Conservation (phyloP, 2,329 filamentous ascomycete genomes). For the Tolypocladium amazonense region DNA sequence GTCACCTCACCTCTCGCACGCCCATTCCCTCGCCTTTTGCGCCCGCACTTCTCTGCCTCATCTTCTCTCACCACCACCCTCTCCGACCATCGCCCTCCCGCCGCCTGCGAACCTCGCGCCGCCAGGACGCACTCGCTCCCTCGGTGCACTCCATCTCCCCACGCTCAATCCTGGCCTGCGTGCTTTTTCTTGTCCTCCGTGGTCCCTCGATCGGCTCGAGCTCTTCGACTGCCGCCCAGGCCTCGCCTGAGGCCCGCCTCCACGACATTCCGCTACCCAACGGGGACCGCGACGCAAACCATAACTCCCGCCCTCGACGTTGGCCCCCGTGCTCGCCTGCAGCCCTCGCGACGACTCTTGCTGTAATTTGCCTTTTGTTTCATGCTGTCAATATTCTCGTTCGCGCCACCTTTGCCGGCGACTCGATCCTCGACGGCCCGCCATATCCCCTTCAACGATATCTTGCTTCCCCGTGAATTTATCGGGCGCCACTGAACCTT, state of each 20-base stretch:
- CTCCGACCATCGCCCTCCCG: not conserved
- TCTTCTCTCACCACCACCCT: not conserved
- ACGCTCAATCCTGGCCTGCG: not conserved
- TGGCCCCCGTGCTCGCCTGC: not conserved
- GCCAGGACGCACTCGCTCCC: not conserved
- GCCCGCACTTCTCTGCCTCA: slow-evolving; percentile 1
- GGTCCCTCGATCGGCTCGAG: not conserved
- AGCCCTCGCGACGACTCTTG: slow-evolving; percentile 1
- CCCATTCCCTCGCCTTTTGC: slow-evolving; percentile 2
- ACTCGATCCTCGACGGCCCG: slow-evolving; percentile 3
- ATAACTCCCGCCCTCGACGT: not conserved
- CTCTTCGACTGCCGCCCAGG: not conserved
- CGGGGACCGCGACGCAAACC: slow-evolving; percentile 1
- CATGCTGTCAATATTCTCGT: slow-evolving; percentile 3
- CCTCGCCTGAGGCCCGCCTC: not conserved
- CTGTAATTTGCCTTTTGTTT: not conserved
- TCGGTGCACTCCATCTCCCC: not conserved
- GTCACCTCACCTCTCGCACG: not conserved
- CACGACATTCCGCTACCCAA: slow-evolving; percentile 4
- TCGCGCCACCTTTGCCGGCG: slow-evolving; percentile 1
- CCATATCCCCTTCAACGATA: not conserved
- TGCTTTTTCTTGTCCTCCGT: not conserved
- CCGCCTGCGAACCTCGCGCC: not conserved
- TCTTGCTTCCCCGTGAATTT: not conserved
- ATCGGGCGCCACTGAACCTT: not conserved